phyloP scores from a whole-genome alignment of 495 filamentous ascomycete genomes.

The Aspergillus conjunctus region DNA sequence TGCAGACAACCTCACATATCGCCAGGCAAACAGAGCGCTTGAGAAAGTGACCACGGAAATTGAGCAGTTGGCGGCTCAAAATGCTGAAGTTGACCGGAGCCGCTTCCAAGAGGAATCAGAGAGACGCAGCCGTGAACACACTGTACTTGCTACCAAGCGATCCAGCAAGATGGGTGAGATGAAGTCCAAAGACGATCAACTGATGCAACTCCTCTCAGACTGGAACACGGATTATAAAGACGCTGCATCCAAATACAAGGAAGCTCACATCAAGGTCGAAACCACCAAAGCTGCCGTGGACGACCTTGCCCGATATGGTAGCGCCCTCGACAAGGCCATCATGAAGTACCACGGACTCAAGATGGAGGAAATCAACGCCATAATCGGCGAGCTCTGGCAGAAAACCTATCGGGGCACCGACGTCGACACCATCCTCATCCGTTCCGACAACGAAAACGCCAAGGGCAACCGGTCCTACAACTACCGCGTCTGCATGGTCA shows the following conservation, averaged over 20 bases:
- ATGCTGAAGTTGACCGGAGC: conserved; percentile 79
- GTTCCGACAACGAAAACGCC: conserved; percentile 77
- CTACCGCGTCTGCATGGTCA: conserved; percentile 98
- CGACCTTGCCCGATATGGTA: conserved; percentile 77
- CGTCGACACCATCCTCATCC: conserved; percentile 94
- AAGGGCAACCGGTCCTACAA: conserved; percentile 87
- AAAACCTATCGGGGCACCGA: conserved; percentile 96
- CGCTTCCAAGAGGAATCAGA: conserved; percentile 69
- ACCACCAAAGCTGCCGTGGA: conserved; percentile 91
- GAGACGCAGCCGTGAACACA: conserved; percentile 61
- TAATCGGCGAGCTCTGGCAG: conserved; percentile 94
- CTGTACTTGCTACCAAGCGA: conserved; percentile 58
- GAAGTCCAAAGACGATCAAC: conserved; percentile 78
- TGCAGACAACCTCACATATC: conserved; percentile 81
- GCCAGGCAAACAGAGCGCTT: conserved; percentile 68
- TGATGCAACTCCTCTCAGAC: conserved; percentile 67
- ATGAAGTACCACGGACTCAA: conserved; percentile 95
- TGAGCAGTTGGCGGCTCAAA: conserved; percentile 71
- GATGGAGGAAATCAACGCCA: conserved; percentile 98
- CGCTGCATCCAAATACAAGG: conserved; percentile 79
- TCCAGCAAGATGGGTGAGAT: conserved; percentile 69
- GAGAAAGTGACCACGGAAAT: conserved; percentile 70
- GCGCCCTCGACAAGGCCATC: conserved; percentile 89
- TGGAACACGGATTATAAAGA: conserved; percentile 87
- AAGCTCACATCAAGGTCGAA: conserved; percentile 86